Base-by-base conservation (phyloP, 352 stramenopile genomes). In the Globisporangium megalacanthum region DNA sequence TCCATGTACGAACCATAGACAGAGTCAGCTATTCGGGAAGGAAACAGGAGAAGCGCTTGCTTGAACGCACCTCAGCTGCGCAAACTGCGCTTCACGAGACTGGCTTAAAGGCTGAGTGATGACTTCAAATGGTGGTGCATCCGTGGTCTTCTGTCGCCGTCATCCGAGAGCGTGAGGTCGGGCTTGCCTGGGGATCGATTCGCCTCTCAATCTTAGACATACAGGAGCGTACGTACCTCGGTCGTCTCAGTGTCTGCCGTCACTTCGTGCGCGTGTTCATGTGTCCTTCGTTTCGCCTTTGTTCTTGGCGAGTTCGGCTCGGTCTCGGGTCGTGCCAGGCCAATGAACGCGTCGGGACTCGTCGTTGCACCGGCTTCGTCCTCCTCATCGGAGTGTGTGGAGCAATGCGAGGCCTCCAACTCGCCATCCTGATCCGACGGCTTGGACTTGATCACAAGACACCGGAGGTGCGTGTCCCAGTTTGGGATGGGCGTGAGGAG, bases 371-470 rank as follows among this genome's bases (percentile, higher is more conserved):
- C 35, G 10, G 2, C 35, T 39, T 39, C 50, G 25, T 53, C 49
- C 9, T 53, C 49, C 9, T 49, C 50, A 9, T 58, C 49, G 0
- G 36, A 57, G 2, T 45, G 57, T 35, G 41, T 25, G 2, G 45
- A 49, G 22, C 50, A 54, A 22, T 41, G 39, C 17, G 41, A 45
- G 3, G 58, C 31, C n/a, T 41, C 51, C 2, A 42, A 54, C 8
- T 57, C 58, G 6, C 35, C 29, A 6, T 57, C 46, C n/a, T 56
- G 11, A 4, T 52, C 56, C 3, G 52, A 68, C 6, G 61, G 31
- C 44, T 66, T 73, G 2, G 77, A 64, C 50, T 82, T 83, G 22
- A 88, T 60, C 48, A 81, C 68, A 22, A 88, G 56, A 50, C 78
- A 89, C 15, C 75, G 72, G 10, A 91, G 58, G 46, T 61, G 66